Conservation (phyloP, 225 moss, liverwort and hornwort genomes). For the Marchantia polymorpha region DNA sequence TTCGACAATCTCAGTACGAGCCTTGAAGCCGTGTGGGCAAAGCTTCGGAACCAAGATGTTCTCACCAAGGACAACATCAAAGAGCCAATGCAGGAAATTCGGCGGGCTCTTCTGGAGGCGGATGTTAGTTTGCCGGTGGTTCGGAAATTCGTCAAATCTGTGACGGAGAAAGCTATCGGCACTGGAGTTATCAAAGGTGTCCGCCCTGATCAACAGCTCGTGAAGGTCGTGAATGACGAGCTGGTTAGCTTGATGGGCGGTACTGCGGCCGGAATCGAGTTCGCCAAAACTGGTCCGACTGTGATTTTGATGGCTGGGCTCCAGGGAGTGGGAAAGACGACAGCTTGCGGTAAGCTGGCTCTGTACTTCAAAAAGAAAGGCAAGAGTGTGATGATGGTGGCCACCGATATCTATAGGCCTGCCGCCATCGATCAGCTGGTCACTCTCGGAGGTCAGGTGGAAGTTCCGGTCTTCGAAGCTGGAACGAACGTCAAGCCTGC, state of each 20-base stretch:
- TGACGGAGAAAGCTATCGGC: slow-evolving; percentile 80
- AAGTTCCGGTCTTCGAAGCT: slow-evolving; percentile 90
- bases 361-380: slow-evolving; percentile 80
- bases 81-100: slow-evolving; percentile 87
- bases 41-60: slow-evolving; percentile 82
- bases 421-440: slow-evolving; percentile 96
- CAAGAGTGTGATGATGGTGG: slow-evolving; percentile 90
- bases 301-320: slow-evolving; percentile 95
- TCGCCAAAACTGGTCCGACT: slow-evolving; percentile 74
- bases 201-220: slow-evolving; percentile 85
- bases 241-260: slow-evolving; percentile 88
- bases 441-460: slow-evolving; percentile 86
- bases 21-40: slow-evolving; percentile 90
- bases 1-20: slow-evolving; percentile 90
- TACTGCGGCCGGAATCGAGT: slow-evolving; percentile 72
- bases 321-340: slow-evolving; percentile 98
- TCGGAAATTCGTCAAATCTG: slow-evolving; percentile 85
- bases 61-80: slow-evolving; percentile 78
- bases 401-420: slow-evolving; percentile 95
- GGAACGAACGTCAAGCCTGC: slow-evolving; percentile 69
- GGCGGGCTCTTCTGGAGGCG: slow-evolving; percentile 89
- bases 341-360: slow-evolving; percentile 92
- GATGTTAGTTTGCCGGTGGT: slow-evolving; percentile 97
- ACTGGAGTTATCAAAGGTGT: slow-evolving; percentile 87
- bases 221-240: slow-evolving; percentile 99